Base-by-base conservation (phyloP, 257 asterid species). In the Apocynum venetum region DNA sequence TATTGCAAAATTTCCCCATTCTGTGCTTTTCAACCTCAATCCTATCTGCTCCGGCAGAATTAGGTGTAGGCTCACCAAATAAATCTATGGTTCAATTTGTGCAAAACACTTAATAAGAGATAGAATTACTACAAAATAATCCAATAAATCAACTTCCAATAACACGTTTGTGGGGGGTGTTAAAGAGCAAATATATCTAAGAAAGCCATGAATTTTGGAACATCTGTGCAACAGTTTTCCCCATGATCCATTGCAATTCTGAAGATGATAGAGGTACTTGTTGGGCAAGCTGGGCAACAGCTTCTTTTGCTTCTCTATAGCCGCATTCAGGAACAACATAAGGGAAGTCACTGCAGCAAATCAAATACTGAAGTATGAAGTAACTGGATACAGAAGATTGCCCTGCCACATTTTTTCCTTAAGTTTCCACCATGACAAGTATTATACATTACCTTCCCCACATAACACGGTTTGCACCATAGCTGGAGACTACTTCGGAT, bases 391-490 rank as follows among this genome's bases (percentile, higher is more conserved):
- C 31, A 6, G 43, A 20, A 4, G 6, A 73, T 56, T 41, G 40
- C 15, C 1, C 12, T 55, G 5, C 12, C n/a, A 48, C 5, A 57
- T 25, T 20, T 44, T 63, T 44, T 25, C 55, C 31, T 41, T 36
- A 8, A 55, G 73, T 48, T 20, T 10, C 51, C 35, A 57, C 35
- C 20, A 40, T 19, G 44, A 66, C 31, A 2, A 5, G 0, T 41
- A 1, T 47, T 48, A 9, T 67, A 19, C n/a, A 46, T 82, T 82
- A 91, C 98, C 96, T 93, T 89, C 98, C 97, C 98, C 97, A 93
- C 98, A 93, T 91, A 79, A 91, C 74, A 48, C 89, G 91, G 80
- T 87, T 85, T 73, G 95, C 96, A 41, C 98, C 97, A 70, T 85
- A 91, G 84, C 91, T 83, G 67, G 93, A 84, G 78, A 91, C 90